Percentiles rank a stretch among this genome's conserved stretches.
phyloP scores from a whole-genome alignment of 371 early-diverging fungal genomes.

The Zychaea mexicana region DNA sequence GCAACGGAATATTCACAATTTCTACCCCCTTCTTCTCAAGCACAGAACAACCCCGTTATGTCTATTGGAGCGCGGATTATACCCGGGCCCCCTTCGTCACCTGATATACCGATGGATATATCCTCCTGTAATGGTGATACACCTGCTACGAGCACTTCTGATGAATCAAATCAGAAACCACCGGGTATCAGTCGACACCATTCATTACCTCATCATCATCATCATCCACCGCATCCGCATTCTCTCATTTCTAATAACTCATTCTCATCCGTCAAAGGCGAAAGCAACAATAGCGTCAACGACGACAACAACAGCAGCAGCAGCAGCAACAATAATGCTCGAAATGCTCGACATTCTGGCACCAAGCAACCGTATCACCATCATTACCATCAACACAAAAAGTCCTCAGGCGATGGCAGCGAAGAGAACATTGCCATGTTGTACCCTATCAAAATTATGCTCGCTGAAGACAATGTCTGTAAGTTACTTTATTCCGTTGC shows the following conservation, averaged over 20 bases:
- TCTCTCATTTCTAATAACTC: neutral
- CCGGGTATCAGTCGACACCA: no score
- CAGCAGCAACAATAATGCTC: neutral
- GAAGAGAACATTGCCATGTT: conserved; percentile 44
- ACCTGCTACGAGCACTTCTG: neutral
- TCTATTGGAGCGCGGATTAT: neutral
- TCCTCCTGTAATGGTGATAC: neutral
- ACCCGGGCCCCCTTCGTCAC: neutral
- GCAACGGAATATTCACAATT: neutral
- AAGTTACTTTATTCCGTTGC: conserved; percentile 13
- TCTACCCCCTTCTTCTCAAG: neutral
- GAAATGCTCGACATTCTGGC: neutral
- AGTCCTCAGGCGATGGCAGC: conserved; percentile 17
- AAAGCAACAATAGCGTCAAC: conserved; percentile 9
- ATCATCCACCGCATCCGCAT: neutral
- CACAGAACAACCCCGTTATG: neutral
- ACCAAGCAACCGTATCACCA: neutral
- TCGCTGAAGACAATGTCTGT: conserved; percentile 57
- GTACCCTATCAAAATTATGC: conserved; percentile 42
- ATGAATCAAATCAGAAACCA: neutral
- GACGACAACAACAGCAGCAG: neutral
- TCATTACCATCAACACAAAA: conserved; percentile 23
- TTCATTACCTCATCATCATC: neutral
- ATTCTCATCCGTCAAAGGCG: neutral
- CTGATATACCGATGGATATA: neutral